phyloP scores from a whole-genome alignment of 805 yeast species.

The Pichia scutulata region DNA sequence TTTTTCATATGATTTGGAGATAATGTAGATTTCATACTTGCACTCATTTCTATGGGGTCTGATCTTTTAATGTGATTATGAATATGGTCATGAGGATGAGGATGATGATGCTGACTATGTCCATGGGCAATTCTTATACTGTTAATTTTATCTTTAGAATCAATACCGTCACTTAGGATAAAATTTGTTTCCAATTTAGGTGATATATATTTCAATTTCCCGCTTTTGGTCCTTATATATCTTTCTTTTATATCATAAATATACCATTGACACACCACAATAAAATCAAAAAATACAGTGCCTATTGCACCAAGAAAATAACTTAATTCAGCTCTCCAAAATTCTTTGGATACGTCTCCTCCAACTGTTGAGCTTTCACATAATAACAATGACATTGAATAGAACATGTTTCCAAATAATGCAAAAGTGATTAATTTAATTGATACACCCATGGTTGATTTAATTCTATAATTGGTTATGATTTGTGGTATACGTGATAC shows the following conservation, averaged over 20 bases:
- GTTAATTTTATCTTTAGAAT: not conserved
- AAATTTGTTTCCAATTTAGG: not conserved
- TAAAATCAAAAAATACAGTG: slow-evolving; percentile 40
- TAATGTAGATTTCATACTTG: slow-evolving; percentile 20
- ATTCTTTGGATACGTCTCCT: slow-evolving; percentile 27
- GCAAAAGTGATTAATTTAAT: slow-evolving; percentile 43
- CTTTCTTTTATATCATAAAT: slow-evolving; percentile 21
- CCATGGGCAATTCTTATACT: no score
- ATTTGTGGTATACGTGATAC: slow-evolving; percentile 47
- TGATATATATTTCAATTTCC: not conserved
- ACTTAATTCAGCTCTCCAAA: slow-evolving; percentile 33
- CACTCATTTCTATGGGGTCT: slow-evolving; percentile 8
- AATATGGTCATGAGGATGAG: not conserved
- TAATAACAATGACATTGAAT: slow-evolving; percentile 40
- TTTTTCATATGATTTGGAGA: slow-evolving; percentile 27
- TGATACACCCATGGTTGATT: slow-evolving; percentile 45
- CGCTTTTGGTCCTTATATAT: not conserved
- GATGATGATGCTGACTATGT: not conserved
- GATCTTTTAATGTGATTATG: not conserved
- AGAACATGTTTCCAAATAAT: slow-evolving; percentile 41
- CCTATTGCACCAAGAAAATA: slow-evolving; percentile 48
- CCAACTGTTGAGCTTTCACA: slow-evolving; percentile 35
- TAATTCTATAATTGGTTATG: slow-evolving; percentile 36
- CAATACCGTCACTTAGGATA: not conserved
- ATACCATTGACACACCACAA: slow-evolving; percentile 38